A percentile compares a stretch with the other conserved stretches of the same genome.
Evolutionary conservation across 129 eudicot genomes (phyloP).

Genomic region (Calendula officinalis): DNA sequence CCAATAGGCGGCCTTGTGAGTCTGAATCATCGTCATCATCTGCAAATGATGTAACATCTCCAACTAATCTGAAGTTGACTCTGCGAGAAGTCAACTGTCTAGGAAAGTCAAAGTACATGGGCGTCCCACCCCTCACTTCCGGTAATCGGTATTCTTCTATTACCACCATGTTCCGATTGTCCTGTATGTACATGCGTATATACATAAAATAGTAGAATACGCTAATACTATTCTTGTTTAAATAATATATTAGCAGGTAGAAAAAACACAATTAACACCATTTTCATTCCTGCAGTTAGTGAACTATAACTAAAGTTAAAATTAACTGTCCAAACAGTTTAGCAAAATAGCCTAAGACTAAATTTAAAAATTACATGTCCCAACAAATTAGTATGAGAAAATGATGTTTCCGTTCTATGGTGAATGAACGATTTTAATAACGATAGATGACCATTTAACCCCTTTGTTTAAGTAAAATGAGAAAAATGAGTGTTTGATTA

Average conservation of each 20-base stretch:
- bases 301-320: too few species aligned
- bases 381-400: background rate
- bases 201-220: background rate
- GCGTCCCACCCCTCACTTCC: slow-evolving; percentile 73
- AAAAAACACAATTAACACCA: background rate
- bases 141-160: slow-evolving; percentile 83
- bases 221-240: background rate
- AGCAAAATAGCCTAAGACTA: background rate
- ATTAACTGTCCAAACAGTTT: background rate
- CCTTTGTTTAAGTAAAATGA: too few species aligned
- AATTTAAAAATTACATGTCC: background rate
- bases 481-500: too few species aligned
- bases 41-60: slow-evolving; percentile 74
- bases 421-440: too few species aligned
- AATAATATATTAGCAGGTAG: background rate
- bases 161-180: slow-evolving; percentile 64
- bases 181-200: too few species aligned
- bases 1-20: slow-evolving; percentile 41
- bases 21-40: slow-evolving; percentile 81
- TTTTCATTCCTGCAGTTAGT: slow-evolving; percentile 6
- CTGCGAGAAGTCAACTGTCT: slow-evolving; percentile 56
- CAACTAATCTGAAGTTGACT: slow-evolving; percentile 66
- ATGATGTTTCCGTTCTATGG: background rate
- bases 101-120: slow-evolving; percentile 93
- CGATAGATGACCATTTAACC: too few species aligned